Evolutionary conservation across 306 rosid species (phyloP).

Genomic region (Ziziphus jujuba): DNA sequence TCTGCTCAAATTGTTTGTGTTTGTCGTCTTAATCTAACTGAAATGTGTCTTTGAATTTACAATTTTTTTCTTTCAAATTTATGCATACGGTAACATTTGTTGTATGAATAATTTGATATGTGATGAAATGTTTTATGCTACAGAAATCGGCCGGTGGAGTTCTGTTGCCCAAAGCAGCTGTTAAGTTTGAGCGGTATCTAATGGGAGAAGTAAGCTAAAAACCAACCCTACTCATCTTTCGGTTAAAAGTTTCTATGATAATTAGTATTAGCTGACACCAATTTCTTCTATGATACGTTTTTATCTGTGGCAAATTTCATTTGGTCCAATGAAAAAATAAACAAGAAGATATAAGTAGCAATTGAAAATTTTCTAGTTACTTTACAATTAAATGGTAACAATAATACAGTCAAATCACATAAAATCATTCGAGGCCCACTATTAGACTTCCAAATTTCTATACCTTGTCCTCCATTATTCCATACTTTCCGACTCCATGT

Average conservation of each 20-base stretch:
- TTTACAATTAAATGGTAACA: neutral
- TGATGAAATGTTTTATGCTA: slow-evolving; percentile 13
- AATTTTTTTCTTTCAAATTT: no score
- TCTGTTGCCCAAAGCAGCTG: slow-evolving; percentile 84
- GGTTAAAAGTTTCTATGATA: neutral
- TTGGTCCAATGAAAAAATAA: no score
- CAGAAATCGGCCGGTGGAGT: slow-evolving; percentile 94
- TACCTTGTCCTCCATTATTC: neutral
- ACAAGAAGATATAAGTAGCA: neutral
- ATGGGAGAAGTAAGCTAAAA: slow-evolving; percentile 70
- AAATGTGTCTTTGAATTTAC: neutral
- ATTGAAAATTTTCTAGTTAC: neutral
- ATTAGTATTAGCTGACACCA: neutral
- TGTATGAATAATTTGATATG: neutral
- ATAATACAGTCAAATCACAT: neutral
- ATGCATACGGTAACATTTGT: no score
- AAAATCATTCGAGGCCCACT: neutral
- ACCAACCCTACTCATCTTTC: slow-evolving; percentile 11
- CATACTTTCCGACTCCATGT: no score
- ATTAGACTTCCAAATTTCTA: neutral
- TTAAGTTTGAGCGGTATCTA: slow-evolving; percentile 88
- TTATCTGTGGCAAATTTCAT: neutral
- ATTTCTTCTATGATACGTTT: neutral
- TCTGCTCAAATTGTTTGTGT: no score
- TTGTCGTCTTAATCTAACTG: neutral